A percentile compares a stretch with the other conserved stretches of the same genome.
Conservation (phyloP, 495 filamentous ascomycete species). For the Diplogelasinospora grovesii region DNA sequence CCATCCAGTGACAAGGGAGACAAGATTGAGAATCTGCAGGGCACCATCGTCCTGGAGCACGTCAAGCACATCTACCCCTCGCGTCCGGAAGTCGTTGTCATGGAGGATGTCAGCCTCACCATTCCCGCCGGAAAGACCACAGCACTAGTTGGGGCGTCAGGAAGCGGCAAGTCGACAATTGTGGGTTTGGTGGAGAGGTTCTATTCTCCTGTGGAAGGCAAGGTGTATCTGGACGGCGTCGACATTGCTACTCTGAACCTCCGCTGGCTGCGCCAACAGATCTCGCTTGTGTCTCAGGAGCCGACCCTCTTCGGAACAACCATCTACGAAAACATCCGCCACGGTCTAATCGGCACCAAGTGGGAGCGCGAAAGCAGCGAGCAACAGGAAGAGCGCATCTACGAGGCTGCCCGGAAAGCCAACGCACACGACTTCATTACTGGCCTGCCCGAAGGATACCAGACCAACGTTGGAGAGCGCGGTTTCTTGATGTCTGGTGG, state of each 20-base stretch:
- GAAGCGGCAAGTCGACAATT: conserved; percentile 87
- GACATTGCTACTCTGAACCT: conserved; percentile 78
- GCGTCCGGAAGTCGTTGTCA: conserved; percentile 78
- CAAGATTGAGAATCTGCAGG: conserved; percentile 64
- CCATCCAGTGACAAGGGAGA: conserved; percentile 63
- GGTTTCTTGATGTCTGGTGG: conserved; percentile 89
- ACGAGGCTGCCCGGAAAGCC: conserved; percentile 78
- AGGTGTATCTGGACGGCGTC: conserved; percentile 75
- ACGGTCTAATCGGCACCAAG: conserved; percentile 81
- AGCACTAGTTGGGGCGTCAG: conserved; percentile 80
- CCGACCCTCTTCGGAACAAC: conserved; percentile 78
- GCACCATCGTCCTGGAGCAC: conserved; percentile 72
- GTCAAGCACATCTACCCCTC: conserved; percentile 94
- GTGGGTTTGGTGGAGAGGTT: conserved; percentile 89
- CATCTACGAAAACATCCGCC: conserved; percentile 78
- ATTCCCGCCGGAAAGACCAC: conserved; percentile 84
- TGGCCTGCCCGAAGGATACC: conserved; percentile 78
- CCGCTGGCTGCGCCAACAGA: conserved; percentile 84
- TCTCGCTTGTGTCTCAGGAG: conserved; percentile 81
- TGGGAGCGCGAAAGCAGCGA: conserved; percentile 61
- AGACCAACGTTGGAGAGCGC: conserved; percentile 92
- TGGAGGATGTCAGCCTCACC: conserved; percentile 69
- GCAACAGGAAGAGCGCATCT: conserved; percentile 59
- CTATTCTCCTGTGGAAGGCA: conserved; percentile 78
- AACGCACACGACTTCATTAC: conserved; percentile 91